These are phyloP conservation scores for Penicillium coffeae DNA, from an alignment of 495 filamentous ascomycete species.

Conservation along the genomic window DNA sequence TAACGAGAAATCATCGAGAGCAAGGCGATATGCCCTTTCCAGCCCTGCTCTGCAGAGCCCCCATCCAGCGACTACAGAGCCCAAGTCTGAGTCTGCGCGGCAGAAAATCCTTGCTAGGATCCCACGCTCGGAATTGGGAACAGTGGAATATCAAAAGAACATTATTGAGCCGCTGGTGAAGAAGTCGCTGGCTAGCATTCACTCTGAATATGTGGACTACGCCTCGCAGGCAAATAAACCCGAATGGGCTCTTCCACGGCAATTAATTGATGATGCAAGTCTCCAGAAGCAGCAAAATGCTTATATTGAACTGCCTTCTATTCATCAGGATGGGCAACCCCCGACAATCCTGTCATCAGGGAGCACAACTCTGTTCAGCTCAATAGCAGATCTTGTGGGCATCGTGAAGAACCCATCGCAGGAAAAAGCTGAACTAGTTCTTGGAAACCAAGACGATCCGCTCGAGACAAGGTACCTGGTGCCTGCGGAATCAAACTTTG, in stretches of 20 bases:
- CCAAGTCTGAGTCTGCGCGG: slow-evolving; percentile 39
- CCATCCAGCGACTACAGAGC: slow-evolving; percentile 36
- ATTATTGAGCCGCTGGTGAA: slow-evolving; percentile 28
- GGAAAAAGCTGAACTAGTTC: slow-evolving; percentile 9
- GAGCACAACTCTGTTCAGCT: slow-evolving; percentile 26
- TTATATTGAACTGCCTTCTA: background rate
- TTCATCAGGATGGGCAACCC: slow-evolving; percentile 8
- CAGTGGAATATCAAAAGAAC: background rate
- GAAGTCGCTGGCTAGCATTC: slow-evolving; percentile 26
- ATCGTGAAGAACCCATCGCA: slow-evolving; percentile 35
- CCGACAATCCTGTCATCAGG: slow-evolving; percentile 34
- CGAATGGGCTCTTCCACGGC: background rate
- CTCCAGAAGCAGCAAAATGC: slow-evolving; percentile 9
- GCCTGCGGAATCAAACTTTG: slow-evolving; percentile 51
- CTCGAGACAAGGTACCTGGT: slow-evolving; percentile 24
- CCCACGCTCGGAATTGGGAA: slow-evolving; percentile 16
- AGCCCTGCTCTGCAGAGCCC: slow-evolving; percentile 26
- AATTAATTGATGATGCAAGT: background rate
- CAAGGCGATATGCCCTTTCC: slow-evolving; percentile 29
- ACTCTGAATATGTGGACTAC: background rate
- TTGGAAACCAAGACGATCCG: background rate
- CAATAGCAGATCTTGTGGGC: slow-evolving; percentile 26
- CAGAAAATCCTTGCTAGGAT: slow-evolving; percentile 31
- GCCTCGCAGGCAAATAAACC: background rate
- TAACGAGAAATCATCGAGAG: too few relatives aligned